Conservation (phyloP, 75 land plant genomes). For the Sequoiadendron giganteum region DNA sequence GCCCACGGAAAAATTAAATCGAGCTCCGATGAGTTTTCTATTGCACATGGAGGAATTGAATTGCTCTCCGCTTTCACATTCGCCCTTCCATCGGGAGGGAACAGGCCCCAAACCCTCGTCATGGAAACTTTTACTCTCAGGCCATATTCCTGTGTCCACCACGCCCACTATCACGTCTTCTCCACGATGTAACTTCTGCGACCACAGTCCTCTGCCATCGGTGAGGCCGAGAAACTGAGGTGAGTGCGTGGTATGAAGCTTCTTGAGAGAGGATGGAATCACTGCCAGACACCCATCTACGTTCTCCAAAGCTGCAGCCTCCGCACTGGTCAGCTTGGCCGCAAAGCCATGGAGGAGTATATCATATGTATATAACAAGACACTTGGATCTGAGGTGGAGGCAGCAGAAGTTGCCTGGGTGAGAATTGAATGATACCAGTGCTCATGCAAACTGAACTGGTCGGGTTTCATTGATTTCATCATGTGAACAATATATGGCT, state of each 20-base stretch:
- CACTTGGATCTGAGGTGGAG: neutral
- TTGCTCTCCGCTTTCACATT: too few species aligned
- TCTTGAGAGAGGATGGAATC: constrained; percentile 31
- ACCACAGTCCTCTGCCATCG: too few species aligned
- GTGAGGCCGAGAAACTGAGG: neutral
- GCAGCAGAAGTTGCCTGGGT: neutral
- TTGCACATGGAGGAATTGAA: too few species aligned
- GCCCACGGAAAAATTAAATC: too few species aligned
- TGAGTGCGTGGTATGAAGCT: constrained; percentile 18
- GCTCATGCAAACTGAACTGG: constrained; percentile 34
- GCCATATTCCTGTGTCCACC: neutral
- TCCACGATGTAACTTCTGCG: constrained; percentile 49
- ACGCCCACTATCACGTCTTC: constrained; percentile 43
- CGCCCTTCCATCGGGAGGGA: too few species aligned
- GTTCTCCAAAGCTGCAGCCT: too few species aligned
- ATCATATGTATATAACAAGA: constrained; percentile 35
- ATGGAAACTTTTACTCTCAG: too few species aligned
- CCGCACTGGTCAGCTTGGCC: too few species aligned
- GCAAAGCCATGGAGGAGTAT: constrained; percentile 27
- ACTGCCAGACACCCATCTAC: constrained; percentile 21
- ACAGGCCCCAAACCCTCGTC: too few species aligned
- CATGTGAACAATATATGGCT: constrained; percentile 63
- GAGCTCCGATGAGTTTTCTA: too few species aligned
- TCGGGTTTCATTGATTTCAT: constrained; percentile 40
- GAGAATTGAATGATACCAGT: constrained; percentile 64